These are phyloP conservation scores for Blastobotrys persicus DNA, from an alignment of 1,139 yeast genomes.

Conservation along the genomic window DNA sequence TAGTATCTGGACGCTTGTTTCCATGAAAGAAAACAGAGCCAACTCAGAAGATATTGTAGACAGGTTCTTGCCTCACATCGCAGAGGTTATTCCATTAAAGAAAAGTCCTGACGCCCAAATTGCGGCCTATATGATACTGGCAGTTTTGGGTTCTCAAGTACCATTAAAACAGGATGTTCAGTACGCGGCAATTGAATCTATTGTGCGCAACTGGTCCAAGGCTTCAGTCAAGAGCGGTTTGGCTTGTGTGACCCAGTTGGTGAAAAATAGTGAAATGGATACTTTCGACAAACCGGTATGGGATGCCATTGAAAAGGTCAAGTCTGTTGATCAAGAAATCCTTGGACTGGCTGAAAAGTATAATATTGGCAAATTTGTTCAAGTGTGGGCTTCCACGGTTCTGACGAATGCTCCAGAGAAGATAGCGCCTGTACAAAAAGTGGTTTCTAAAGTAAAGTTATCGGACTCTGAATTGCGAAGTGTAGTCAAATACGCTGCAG, in stretches of 20 bases:
- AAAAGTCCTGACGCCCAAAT: constrained; percentile 64
- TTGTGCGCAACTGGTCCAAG: constrained; percentile 48
- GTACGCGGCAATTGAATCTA: constrained; percentile 67
- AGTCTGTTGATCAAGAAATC: constrained; percentile 27
- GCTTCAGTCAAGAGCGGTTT: constrained; percentile 38
- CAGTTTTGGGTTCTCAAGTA: constrained; percentile 73
- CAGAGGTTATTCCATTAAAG: constrained; percentile 33
- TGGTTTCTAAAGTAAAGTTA: constrained; percentile 28
- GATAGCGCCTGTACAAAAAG: constrained; percentile 26
- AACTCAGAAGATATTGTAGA: constrained; percentile 39
- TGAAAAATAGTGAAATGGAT: constrained; percentile 18
- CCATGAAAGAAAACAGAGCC: constrained; percentile 41
- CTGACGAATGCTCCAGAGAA: constrained; percentile 26
- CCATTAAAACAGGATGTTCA: constrained; percentile 64
- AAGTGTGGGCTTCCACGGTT: constrained; percentile 31
- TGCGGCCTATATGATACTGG: constrained; percentile 76
- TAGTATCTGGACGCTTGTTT: constrained; percentile 63
- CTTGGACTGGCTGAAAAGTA: constrained; percentile 30
- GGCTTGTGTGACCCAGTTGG: constrained; percentile 40
- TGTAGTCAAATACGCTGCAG: constrained; percentile 15
- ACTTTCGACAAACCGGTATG: constrained; percentile 28
- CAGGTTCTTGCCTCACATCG: constrained; percentile 48
- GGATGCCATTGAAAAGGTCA: constrained; percentile 27
- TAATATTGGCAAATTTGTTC: constrained; percentile 33
- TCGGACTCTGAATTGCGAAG: constrained; percentile 20